These are phyloP conservation scores for Aristolochia californica DNA, from an alignment of 164 flowering plant genomes.

Conservation along the genomic window DNA sequence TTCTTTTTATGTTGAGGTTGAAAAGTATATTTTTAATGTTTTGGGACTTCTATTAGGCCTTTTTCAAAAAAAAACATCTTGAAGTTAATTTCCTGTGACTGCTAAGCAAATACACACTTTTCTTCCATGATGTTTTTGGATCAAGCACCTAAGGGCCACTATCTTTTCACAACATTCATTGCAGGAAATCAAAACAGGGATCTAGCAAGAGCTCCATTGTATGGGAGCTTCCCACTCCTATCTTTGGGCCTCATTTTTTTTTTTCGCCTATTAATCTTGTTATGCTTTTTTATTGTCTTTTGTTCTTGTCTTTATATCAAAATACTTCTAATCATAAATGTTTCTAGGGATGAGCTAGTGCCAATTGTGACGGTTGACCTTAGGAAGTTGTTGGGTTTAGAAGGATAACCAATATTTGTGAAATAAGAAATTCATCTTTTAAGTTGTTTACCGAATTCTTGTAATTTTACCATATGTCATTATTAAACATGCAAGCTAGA, in stretches of 20 bases:
- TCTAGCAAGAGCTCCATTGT: conserved; percentile 81
- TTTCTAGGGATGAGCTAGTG: conserved; percentile 61
- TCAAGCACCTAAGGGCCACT: conserved; percentile 65
- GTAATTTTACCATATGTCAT: too few species aligned
- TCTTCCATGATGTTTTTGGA: conserved; percentile 96
- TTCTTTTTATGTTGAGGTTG: neutral
- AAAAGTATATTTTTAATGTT: neutral
- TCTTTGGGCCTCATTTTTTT: neutral
- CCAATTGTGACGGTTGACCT: conserved; percentile 71
- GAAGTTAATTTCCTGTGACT: conserved; percentile 2
- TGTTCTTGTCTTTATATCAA: neutral
- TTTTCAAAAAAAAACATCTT: neutral
- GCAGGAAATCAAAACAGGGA: conserved; percentile 83
- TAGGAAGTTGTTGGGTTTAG: conserved; percentile 60
- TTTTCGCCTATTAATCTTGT: neutral
- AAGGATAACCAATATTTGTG: conserved; percentile 71
- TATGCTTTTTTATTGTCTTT: neutral
- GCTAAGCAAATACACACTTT: conserved; percentile 65
- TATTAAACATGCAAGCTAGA: too few species aligned
- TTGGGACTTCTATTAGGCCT: neutral
- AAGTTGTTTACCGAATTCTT: neutral
- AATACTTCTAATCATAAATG: neutral
- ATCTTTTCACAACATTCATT: conserved; percentile 85
- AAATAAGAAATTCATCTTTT: conserved; percentile 30
- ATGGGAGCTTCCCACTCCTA: conserved; percentile 7